Base-by-base conservation (phyloP, 202 grass and related monocot species). In the Sporobolus alterniflorus region DNA sequence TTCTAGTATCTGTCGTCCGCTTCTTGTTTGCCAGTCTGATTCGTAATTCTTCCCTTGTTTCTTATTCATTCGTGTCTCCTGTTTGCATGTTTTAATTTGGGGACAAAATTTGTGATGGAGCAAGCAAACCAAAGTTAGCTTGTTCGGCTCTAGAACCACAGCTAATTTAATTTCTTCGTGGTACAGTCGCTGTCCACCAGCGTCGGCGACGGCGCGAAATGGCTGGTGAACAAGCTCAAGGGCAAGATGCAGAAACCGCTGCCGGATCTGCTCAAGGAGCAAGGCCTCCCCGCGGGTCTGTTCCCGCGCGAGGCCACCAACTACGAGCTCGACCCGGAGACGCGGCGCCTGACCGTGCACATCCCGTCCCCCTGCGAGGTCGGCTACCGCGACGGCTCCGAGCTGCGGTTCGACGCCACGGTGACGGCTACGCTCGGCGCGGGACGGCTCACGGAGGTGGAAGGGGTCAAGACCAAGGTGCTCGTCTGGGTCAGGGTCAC, bases 161-260 rank as follows among this genome's bases (percentile, higher is more conserved):
- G 12, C 22, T 9, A 13, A 44, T 44, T 44, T 11, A 44, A 44
- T 44, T 44, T 44, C 42, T 43, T 14, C 14, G 44, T 41, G 7
- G 24, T 76, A 75, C 89, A 98, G 96, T 95, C 96, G 62, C 80
- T 99, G 33, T 94, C 93, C 57, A 96, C 65, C 14, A 94, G 91
- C 77, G 82, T 99, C 60, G 87, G 87, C 28, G 93, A 94, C 0
- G 89, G 96, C 0, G 89, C 96, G 10, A 96, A 96, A 75, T 99
- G 96, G 96, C 83, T 98, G 64, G 96, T 99, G 25, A 99, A 99
- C 80, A 99, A 96, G 72, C 46, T 99, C 9, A 96, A 99, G 72
- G 96, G 94, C 28, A 99, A 96, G 77, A 92, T 99, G 87, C 96
- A 99, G 87, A 96, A 96, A 83, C 89, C 96, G 49, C 73, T 99